phyloP scores from a whole-genome alignment of 2,329 filamentous ascomycete species.

The Ascochyta pisi region DNA sequence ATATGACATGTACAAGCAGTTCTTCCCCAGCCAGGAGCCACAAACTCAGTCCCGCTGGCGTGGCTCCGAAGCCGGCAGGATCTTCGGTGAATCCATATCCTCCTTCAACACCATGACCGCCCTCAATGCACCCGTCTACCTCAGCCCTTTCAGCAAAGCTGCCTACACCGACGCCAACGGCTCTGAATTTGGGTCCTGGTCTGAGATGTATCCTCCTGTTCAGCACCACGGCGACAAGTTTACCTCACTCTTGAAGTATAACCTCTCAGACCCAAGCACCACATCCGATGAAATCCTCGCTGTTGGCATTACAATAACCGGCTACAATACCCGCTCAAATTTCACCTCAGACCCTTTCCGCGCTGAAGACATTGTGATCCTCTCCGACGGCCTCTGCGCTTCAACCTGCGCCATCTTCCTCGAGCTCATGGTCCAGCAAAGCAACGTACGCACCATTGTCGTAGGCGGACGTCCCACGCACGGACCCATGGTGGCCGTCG shows the following conservation, averaged over 20 bases:
- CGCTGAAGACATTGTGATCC: conserved; percentile 49
- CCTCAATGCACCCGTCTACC: conserved; percentile 34
- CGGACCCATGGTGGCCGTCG: conserved; percentile 53
- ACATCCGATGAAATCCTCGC: conserved; percentile 40
- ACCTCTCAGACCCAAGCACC: conserved; percentile 45
- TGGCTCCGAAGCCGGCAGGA: conserved; percentile 46
- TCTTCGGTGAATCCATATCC: conserved; percentile 36
- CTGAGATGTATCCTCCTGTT: conserved; percentile 47
- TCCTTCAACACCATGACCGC: conserved; percentile 20
- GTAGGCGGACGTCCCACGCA: conserved; percentile 52
- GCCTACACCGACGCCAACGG: conserved; percentile 35
- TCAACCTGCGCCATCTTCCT: conserved; percentile 56
- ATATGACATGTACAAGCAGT: conserved; percentile 59
- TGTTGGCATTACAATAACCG: conserved; percentile 40
- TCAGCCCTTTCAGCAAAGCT: conserved; percentile 47
- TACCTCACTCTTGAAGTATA: conserved; percentile 49
- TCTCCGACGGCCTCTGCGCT: conserved; percentile 55
- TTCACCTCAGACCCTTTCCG: conserved; percentile 47
- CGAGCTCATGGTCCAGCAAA: conserved; percentile 56
- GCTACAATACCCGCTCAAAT: conserved; percentile 35
- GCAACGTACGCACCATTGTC: conserved; percentile 50
- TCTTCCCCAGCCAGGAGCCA: conserved; percentile 57
- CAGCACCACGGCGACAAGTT: conserved; percentile 46
- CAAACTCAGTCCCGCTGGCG: conserved; percentile 58
- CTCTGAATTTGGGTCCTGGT: conserved; percentile 44